Evolutionary conservation across 345 rosid genomes (phyloP).

Genomic region (Populus euphratica): DNA sequence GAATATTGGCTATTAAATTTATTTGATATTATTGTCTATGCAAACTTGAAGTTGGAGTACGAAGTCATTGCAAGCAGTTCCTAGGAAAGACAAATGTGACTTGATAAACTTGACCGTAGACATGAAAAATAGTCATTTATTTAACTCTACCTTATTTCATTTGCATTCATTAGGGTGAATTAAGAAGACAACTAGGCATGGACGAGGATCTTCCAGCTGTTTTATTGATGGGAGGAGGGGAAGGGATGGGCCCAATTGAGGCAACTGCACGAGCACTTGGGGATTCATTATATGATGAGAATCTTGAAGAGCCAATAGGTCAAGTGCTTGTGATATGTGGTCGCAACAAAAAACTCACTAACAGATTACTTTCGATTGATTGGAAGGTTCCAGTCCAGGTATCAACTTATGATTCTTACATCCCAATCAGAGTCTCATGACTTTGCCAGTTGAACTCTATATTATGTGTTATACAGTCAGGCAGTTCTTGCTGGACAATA

Average conservation of each 20-base stretch:
- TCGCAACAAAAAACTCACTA: slow-evolving; percentile 74
- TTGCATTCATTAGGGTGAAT: slow-evolving; percentile 30
- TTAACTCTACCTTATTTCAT: slow-evolving; percentile 3
- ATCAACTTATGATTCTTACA: background rate
- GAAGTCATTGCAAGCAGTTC: background rate
- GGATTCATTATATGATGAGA: slow-evolving; percentile 72
- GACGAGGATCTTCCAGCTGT: slow-evolving; percentile 94
- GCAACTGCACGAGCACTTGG: slow-evolving; percentile 87
- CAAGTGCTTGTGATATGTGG: slow-evolving; percentile 94
- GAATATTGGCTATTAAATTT: background rate
- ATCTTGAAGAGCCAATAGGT: slow-evolving; percentile 72
- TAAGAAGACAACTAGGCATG: slow-evolving; percentile 85
- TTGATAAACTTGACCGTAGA: background rate
- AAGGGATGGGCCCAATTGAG: slow-evolving; percentile 99
- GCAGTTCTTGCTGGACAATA: background rate
- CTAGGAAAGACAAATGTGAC: background rate
- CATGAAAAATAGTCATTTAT: background rate
- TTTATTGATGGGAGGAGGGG: slow-evolving; percentile 98
- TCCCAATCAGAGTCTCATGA: background rate
- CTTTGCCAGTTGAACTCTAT: background rate
- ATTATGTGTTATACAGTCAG: background rate
- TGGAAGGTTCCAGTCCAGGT: slow-evolving; percentile 98
- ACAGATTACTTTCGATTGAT: slow-evolving; percentile 57
- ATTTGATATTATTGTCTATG: background rate
- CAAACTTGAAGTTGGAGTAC: background rate